Evolutionary conservation across 225 moss, liverwort and hornwort species (phyloP).

Genomic region (Polytrichum commune): DNA sequence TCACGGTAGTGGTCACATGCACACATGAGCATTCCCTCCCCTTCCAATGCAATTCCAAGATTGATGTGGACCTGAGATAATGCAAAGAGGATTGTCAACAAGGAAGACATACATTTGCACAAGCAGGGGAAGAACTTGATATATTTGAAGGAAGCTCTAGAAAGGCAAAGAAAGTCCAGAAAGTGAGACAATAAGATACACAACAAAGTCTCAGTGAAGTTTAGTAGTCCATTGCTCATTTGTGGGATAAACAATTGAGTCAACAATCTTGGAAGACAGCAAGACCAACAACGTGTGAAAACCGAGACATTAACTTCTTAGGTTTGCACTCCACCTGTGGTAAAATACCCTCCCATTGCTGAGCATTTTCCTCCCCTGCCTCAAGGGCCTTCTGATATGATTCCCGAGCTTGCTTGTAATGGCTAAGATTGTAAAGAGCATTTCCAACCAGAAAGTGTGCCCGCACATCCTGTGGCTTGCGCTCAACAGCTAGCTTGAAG

Average conservation of each 20-base stretch:
- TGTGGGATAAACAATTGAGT: no score
- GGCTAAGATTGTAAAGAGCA: conserved; percentile 65
- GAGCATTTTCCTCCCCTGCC: conserved; percentile 58
- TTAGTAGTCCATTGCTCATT: no score
- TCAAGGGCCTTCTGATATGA: conserved; percentile 80
- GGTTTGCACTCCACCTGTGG: conserved; percentile 64
- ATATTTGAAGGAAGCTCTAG: no score
- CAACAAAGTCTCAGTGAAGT: no score
- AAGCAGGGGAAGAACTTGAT: no score
- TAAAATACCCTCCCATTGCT: conserved; percentile 50
- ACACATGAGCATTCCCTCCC: conserved; percentile 93
- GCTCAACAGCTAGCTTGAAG: conserved; percentile 60
- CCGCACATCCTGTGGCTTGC: conserved; percentile 75
- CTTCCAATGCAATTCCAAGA: conserved; percentile 94
- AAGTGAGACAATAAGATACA: no score
- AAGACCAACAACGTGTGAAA: no score
- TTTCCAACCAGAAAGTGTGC: conserved; percentile 90
- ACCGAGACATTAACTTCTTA: neutral
- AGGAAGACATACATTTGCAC: no score
- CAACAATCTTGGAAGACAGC: no score
- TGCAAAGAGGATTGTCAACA: neutral
- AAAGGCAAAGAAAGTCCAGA: no score
- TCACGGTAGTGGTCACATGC: conserved; percentile 96
- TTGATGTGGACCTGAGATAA: conserved; percentile 82
- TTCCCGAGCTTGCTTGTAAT: conserved; percentile 53